Percentiles rank a stretch among this genome's conserved stretches.
Conservation (phyloP, 805 yeast species). For the Hanseniaspora jakobsenii region DNA sequence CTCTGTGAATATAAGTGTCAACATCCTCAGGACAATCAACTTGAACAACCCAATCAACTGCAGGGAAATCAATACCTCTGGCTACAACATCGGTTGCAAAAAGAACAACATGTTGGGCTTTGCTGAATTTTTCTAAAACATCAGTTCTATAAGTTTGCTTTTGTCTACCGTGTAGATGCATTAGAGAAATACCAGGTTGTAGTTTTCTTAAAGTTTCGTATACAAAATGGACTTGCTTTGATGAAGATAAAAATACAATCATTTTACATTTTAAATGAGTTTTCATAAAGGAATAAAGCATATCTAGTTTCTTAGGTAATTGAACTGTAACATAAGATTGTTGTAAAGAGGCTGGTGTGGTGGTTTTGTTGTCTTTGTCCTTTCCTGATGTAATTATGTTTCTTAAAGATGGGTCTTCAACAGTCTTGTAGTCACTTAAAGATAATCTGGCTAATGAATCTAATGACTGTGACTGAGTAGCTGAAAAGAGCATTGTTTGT, state of each 20-base stretch:
- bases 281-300: conserved; percentile 73
- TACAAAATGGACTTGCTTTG: conserved; percentile 82
- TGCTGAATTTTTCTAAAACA: conserved; percentile 63
- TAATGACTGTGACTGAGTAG: conserved; percentile 77
- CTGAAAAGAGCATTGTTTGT: conserved; percentile 76
- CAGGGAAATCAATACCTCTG: conserved; percentile 83
- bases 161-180: conserved; percentile 81
- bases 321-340: conserved; percentile 68
- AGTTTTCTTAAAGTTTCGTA: conserved; percentile 76
- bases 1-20: conserved; percentile 82
- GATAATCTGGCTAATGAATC: conserved; percentile 69
- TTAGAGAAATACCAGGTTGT: conserved; percentile 82
- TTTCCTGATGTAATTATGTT: conserved; percentile 41
- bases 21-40: conserved; percentile 84
- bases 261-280: conserved; percentile 71
- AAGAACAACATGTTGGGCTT: conserved; percentile 67
- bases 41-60: conserved; percentile 90
- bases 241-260: conserved; percentile 72
- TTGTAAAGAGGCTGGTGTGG: conserved; percentile 74
- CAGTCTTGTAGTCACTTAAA: conserved; percentile 32
- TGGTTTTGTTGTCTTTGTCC: conserved; percentile 16
- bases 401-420: conserved; percentile 39
- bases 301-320: conserved; percentile 71
- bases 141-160: conserved; percentile 83
- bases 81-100: conserved; percentile 89